Evolutionary conservation across 345 rosid species (phyloP), one percentile per base, ranked within the genome.

Genomic region (Aquilaria malaccensis): DNA sequence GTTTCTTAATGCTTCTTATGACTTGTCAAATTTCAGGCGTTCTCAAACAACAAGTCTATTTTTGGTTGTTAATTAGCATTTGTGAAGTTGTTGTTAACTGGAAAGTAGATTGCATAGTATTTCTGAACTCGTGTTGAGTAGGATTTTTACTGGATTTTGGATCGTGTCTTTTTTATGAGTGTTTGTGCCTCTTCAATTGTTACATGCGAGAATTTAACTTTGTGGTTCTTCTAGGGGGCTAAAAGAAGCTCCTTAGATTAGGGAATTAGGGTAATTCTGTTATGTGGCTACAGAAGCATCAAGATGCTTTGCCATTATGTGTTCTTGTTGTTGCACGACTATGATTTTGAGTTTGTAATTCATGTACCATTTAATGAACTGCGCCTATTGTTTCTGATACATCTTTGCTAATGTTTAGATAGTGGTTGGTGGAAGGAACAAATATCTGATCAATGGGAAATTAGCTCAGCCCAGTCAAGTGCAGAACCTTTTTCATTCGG

Each of bases 401-500:
- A n/a, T 58, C 55, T 47, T 59, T 65, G 51, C 55, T 57, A 31
- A 60, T 60, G 13, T 66, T 75, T 82, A 94, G 99, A 94, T 94
- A 65, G 99, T 94, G 45, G 99, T 94, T 48, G 97, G 78, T 48
- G 90, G 90, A 58, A 82, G 95, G 74, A 87, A 87, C 77, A 87
- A 87, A 65, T 87, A 87, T 71, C 76, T 87, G 67, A 87, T 84
- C 52, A 87, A 87, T 66, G 91, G 88, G 55, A 84, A 82, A 69
- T 82, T 84, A 15, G 83, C 91, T 9, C 95, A 87, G 77, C 95
- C 95, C 33, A 82, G 76, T 70, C 95, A 87, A 77, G 95, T 87
- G 5, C 99, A 94, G 75, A 94, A 91, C 76, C 88, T 94, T 10
- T 94, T 94, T 67, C 99, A 94, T 59, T 94, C 99, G 0, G 99